Conservation (phyloP, 1,284 basidiomycete species). For the Boletus smithii region DNA sequence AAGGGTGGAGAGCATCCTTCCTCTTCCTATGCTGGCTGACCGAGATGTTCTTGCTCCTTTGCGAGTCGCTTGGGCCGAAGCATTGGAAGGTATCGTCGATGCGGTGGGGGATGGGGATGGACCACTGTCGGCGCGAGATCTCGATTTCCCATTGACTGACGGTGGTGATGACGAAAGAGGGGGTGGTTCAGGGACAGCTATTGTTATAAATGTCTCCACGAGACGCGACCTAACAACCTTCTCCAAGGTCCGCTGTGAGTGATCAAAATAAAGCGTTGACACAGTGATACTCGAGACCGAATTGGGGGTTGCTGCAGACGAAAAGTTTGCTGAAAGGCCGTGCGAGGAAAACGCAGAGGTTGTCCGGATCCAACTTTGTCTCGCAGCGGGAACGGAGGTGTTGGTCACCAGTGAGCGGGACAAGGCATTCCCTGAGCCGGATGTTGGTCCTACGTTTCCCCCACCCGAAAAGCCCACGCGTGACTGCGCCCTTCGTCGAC, state of each 20-base stretch:
- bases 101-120: slow-evolving; percentile 11
- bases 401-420: slow-evolving; percentile 20
- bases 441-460: slow-evolving; percentile 25
- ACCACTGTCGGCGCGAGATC: slow-evolving; percentile 28
- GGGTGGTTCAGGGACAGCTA: slow-evolving; percentile 40
- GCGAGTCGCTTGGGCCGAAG: slow-evolving; percentile 9
- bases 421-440: slow-evolving; percentile 22
- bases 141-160: slow-evolving; percentile 18
- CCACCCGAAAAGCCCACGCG: slow-evolving; percentile 38
- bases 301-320: slow-evolving; percentile 10
- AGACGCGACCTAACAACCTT: slow-evolving; percentile 68
- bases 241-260: slow-evolving; percentile 66
- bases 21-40: slow-evolving; percentile 14
- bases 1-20: slow-evolving; percentile 16
- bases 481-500: slow-evolving; percentile 39
- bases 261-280: slow-evolving; percentile 44
- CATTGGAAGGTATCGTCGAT: neutral
- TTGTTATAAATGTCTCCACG: slow-evolving; percentile 73
- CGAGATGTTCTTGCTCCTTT: slow-evolving; percentile 13
- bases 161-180: slow-evolving; percentile 15
- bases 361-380: slow-evolving; percentile 46
- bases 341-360: slow-evolving; percentile 48
- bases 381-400: slow-evolving; percentile 30
- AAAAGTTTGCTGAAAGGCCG: slow-evolving; percentile 19
- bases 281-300: slow-evolving; percentile 16